Conservation (phyloP, 352 stramenopile species). For the Phytophthora sojae region DNA sequence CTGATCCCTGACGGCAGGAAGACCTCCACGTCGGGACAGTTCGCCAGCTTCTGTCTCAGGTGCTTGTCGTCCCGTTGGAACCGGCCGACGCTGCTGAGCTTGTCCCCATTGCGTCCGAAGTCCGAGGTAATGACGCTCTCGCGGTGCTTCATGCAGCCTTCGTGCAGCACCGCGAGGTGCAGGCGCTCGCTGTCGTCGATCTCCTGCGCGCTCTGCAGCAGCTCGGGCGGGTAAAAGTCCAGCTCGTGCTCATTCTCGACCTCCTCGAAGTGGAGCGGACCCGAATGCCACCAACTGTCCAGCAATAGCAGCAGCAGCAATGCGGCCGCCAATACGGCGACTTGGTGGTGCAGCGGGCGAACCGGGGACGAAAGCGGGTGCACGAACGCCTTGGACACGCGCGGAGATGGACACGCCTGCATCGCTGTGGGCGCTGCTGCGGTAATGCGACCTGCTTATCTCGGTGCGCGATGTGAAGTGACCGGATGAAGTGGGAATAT, state of each 20-base stretch:
- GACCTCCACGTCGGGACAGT: constrained; percentile 70
- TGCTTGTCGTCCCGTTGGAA: constrained; percentile 46
- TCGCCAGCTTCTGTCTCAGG: constrained; percentile 50
- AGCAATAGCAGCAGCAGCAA: constrained; percentile 20
- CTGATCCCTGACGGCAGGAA: constrained; percentile 60
- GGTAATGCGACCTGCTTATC: background rate
- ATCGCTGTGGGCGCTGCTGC: constrained; percentile 9
- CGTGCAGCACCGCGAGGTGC: constrained; percentile 60
- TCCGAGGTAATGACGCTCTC: constrained; percentile 55
- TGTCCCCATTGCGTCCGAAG: constrained; percentile 33
- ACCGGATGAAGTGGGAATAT: background rate
- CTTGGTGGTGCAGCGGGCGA: constrained; percentile 10
- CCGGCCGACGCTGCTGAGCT: constrained; percentile 11
- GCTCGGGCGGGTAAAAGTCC: constrained; percentile 33
- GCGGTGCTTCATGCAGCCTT: constrained; percentile 46
- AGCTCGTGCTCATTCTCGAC: constrained; percentile 35
- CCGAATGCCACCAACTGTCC: constrained; percentile 31
- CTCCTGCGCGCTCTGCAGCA: constrained; percentile 26
- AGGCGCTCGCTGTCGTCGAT: constrained; percentile 44
- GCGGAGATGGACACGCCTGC: constrained; percentile 2
- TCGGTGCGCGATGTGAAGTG: background rate
- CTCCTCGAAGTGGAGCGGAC: constrained; percentile 24
- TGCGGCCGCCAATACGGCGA: background rate
- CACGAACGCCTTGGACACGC: background rate
- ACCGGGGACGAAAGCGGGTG: constrained; percentile 2